Base-by-base conservation (phyloP, 1,284 basidiomycete genomes). In the Apiotrichum brassicae region DNA sequence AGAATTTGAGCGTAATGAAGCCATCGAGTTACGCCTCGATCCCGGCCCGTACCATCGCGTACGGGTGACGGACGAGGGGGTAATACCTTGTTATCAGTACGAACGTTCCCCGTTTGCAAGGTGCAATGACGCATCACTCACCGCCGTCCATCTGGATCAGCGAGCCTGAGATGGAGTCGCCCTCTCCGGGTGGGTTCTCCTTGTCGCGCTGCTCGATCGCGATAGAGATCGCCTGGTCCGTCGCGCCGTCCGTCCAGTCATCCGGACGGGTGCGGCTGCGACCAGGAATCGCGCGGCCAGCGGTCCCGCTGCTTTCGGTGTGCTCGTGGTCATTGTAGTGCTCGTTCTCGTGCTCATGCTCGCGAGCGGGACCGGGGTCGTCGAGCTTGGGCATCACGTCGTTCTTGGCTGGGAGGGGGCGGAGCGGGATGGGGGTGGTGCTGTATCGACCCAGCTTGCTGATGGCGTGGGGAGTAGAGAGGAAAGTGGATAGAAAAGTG, bases 51-150 rank as follows among this genome's bases (percentile, higher is more conserved):
- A 63, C 54, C 43, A 64, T 49, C 34, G 62, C 4, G 53, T 65
- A 20, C 65, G 56, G 3, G 69, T 71, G 32, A 66, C 56, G 0
- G 67, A 67, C 12, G 65, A 65, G 11, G 69, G 67, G 22, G 56
- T 56, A 36, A 68, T 67, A 16, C 64, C 65, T 40, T 46, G 42
- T n/a, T 13, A 20, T 37, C 12, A 20, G 20, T 22, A 19, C 28
- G 14, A 14, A 30, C 11, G 11, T 30, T 9, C 28, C 28, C 11
- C 28, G 28, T 30, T n/a, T n/a, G n/a, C n/a, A n/a, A n/a, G n/a
- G n/a, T n/a, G n/a, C n/a, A n/a, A n/a, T n/a, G n/a, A n/a, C n/a
- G 28, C 28, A 11, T 9, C 8, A 43, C 54, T 44, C 43, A 51
- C 55, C 55, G 7, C 55, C 55, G 22, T 56, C 55, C n/a, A 35